A percentile compares a stretch with the other conserved stretches of the same genome.
Evolutionary conservation across 139 green algal genomes (phyloP).

Genomic region (Limnomonas spitsbergensis): DNA sequence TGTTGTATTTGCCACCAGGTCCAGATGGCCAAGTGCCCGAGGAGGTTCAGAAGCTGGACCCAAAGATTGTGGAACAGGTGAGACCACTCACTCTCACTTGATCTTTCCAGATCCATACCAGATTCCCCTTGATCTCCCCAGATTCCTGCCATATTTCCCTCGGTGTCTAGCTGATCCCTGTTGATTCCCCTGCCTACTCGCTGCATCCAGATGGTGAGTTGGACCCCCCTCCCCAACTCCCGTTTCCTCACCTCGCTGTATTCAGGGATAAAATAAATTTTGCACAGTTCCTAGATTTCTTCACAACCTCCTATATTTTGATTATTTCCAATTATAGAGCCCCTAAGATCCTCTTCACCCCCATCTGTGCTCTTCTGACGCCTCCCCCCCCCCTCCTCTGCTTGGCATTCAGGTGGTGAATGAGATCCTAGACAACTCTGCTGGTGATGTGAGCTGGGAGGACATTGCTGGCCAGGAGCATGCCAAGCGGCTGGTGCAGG

Average conservation of each 20-base stretch:
- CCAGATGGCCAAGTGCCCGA: constrained; percentile 19
- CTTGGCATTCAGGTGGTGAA: constrained; percentile 32
- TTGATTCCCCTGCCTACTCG: neutral
- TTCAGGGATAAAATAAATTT: neutral
- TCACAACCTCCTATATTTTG: no score
- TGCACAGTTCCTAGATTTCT: no score
- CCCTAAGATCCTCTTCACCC: no score
- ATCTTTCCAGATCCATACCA: neutral
- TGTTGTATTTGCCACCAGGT: no score
- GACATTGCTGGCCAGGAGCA: constrained; percentile 76
- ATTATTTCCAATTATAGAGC: no score
- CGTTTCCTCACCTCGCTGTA: neutral
- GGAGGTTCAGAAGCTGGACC: constrained; percentile 39
- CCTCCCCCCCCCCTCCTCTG: no score
- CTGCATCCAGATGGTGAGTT: neutral
- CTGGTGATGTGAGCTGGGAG: constrained; percentile 37
- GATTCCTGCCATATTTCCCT: neutral
- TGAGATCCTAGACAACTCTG: constrained; percentile 20
- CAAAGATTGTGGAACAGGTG: constrained; percentile 42
- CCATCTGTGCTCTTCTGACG: no score
- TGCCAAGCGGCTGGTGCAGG: constrained; percentile 84
- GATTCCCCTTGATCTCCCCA: neutral
- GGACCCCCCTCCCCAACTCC: neutral
- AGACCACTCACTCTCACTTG: no score
- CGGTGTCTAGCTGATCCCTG: neutral